phyloP scores from a whole-genome alignment of 1,139 yeast genomes.

The Komagataea norvegica region DNA sequence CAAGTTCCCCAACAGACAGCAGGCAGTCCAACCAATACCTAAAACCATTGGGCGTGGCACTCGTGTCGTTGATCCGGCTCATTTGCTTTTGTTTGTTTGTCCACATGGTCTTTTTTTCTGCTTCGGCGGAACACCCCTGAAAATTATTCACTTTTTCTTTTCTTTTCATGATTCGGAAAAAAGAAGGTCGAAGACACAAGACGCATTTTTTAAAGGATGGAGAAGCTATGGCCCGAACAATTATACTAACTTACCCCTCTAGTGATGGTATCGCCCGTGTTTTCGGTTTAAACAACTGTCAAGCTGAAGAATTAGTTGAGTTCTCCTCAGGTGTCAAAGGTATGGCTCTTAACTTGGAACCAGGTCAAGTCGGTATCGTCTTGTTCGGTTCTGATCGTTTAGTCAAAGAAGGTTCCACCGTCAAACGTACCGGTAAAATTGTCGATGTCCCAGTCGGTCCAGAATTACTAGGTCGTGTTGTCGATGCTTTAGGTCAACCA shows the following conservation, averaged over 20 bases:
- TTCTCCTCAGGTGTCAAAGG: slow-evolving; percentile 99
- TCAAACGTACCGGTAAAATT: slow-evolving; percentile 99
- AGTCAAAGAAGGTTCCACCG: slow-evolving; percentile 99
- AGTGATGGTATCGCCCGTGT: slow-evolving; percentile 99
- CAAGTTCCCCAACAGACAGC: no score
- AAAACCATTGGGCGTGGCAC: no score
- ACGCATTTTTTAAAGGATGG: no score
- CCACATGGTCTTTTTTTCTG: neutral
- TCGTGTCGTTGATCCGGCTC: neutral
- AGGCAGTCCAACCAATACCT: no score
- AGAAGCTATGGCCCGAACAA: no score
- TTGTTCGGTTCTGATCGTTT: slow-evolving; percentile 98
- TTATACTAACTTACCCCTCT: no score
- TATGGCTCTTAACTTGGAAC: slow-evolving; percentile 99
- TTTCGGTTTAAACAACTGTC: slow-evolving; percentile 98
- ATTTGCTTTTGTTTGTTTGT: neutral
- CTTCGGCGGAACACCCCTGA: slow-evolving; percentile 5
- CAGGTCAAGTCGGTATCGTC: slow-evolving; percentile 99
- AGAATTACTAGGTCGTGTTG: slow-evolving; percentile 97
- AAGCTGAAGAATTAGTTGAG: slow-evolving; percentile 99
- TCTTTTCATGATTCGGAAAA: neutral
- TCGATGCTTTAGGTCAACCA: slow-evolving; percentile 99
- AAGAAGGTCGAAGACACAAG: no score
- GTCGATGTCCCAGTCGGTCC: slow-evolving; percentile 99
- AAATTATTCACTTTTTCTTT: slow-evolving; percentile 6